Conservation (phyloP, 1,284 basidiomycete genomes). For the Dichomitus squalens region DNA sequence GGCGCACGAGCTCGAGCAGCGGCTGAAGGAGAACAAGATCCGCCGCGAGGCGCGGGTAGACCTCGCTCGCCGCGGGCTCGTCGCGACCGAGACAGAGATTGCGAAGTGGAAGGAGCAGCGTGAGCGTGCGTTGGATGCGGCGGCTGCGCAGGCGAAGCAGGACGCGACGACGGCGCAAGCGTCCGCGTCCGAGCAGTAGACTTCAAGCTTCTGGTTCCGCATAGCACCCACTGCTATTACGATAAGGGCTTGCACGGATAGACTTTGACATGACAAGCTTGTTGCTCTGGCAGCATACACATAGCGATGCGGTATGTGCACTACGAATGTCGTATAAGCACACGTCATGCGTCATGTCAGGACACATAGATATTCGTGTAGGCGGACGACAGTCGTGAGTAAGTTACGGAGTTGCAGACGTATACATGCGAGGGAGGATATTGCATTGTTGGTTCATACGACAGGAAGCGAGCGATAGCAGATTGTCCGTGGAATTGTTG, state of each 20-base stretch:
- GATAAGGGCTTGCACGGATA: neutral
- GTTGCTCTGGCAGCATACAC: slow-evolving; percentile 9
- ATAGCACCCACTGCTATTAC: no score
- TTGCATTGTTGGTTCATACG: neutral
- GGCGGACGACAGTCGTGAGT: neutral
- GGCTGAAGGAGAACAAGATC: slow-evolving; percentile 67
- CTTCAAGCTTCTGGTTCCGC: no score
- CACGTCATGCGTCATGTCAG: neutral
- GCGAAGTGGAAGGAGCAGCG: slow-evolving; percentile 68
- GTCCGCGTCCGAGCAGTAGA: slow-evolving; percentile 4
- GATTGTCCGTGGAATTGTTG: neutral
- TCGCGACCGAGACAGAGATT: slow-evolving; percentile 84
- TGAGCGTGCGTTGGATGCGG: slow-evolving; percentile 4
- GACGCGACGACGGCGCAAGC: neutral
- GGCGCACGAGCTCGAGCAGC: slow-evolving; percentile 65
- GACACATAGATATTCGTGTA: neutral
- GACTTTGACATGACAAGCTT: neutral
- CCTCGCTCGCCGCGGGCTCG: slow-evolving; percentile 70
- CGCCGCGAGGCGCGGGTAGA: slow-evolving; percentile 76
- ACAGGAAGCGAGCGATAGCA: slow-evolving; percentile 4
- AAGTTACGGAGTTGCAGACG: neutral
- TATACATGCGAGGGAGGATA: neutral
- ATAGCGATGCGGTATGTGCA: slow-evolving; percentile 10
- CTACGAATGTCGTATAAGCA: slow-evolving; percentile 4
- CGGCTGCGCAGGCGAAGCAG: slow-evolving; percentile 16